Conservation (phyloP, 129 eudicot genomes). For the Rutidosis leptorrhynchoides region DNA sequence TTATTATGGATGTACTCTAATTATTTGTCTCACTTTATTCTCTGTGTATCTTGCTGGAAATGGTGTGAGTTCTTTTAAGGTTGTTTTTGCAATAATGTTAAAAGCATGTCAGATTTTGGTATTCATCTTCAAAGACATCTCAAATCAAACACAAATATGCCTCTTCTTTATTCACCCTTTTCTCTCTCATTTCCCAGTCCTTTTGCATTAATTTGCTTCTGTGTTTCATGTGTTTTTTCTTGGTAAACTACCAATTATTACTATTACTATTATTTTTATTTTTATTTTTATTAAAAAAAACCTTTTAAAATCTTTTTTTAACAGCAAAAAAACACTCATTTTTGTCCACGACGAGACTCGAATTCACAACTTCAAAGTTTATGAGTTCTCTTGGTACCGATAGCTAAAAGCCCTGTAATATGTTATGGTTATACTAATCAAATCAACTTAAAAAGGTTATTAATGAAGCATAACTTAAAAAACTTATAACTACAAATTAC, state of each 20-base stretch:
- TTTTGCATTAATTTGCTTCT: slow-evolving; percentile 11
- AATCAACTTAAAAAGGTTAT: background rate
- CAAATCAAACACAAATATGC: slow-evolving; percentile 25
- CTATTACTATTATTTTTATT: background rate
- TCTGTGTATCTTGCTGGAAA: slow-evolving; percentile 17
- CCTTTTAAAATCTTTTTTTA: too few relatives aligned
- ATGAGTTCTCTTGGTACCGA: too few relatives aligned
- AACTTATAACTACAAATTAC: background rate
- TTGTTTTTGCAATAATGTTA: slow-evolving; percentile 27
- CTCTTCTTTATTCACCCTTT: slow-evolving; percentile 24
- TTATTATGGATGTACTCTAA: slow-evolving; percentile 25
- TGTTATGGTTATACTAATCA: background rate
- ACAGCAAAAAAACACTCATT: too few relatives aligned
- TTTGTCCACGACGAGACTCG: too few relatives aligned
- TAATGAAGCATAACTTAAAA: background rate
- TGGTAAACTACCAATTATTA: background rate
- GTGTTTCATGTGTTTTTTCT: slow-evolving; percentile 14
- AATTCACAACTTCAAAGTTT: too few relatives aligned
- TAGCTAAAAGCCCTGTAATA: too few relatives aligned
- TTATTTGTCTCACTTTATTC: slow-evolving; percentile 27
- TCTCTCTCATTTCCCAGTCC: slow-evolving; percentile 13
- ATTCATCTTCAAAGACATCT: slow-evolving; percentile 17
- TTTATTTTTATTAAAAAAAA: background rate
- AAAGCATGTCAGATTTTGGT: slow-evolving; percentile 31
- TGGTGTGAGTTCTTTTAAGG: slow-evolving; percentile 29